Percentiles rank a stretch among this genome's conserved stretches.
phyloP scores from a whole-genome alignment of 331 rosid species.

The Prunus yedoensis region DNA sequence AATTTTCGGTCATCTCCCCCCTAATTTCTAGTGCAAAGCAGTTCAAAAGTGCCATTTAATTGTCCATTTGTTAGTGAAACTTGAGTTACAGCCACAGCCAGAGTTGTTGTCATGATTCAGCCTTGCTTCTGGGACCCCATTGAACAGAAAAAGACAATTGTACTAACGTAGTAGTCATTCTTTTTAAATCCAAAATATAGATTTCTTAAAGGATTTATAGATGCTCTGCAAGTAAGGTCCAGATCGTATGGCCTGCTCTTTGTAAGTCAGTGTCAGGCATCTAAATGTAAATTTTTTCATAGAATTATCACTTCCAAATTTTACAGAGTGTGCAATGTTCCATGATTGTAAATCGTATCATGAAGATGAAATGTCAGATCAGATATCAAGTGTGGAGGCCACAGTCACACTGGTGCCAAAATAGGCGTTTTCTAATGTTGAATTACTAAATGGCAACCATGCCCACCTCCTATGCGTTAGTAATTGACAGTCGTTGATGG shows the following conservation, averaged over 20 bases:
- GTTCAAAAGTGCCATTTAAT: constrained; percentile 13
- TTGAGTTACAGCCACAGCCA: constrained; percentile 4
- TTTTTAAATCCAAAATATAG: neutral
- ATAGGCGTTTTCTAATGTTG: neutral
- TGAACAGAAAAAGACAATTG: constrained; percentile 9
- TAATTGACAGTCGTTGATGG: neutral
- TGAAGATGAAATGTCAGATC: constrained; percentile 15
- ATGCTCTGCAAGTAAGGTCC: constrained; percentile 8
- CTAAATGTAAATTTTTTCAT: constrained; percentile 5
- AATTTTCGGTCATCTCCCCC: constrained; percentile 7
- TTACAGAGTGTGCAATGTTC: neutral
- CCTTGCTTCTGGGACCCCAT: constrained; percentile 16
- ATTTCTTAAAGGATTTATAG: neutral
- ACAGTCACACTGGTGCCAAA: neutral
- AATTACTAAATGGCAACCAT: neutral
- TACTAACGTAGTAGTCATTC: neutral
- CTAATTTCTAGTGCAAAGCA: constrained; percentile 12
- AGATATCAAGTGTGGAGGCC: neutral
- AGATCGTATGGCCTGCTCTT: neutral
- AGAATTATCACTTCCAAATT: constrained; percentile 2
- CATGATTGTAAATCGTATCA: neutral
- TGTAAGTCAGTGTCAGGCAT: constrained; percentile 13
- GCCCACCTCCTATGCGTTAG: neutral
- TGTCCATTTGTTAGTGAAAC: neutral
- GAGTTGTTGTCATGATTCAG: neutral